These are phyloP conservation scores for Stagonosporopsis vannaccii DNA, from an alignment of 2,329 filamentous ascomycete species.

Conservation along the genomic window DNA sequence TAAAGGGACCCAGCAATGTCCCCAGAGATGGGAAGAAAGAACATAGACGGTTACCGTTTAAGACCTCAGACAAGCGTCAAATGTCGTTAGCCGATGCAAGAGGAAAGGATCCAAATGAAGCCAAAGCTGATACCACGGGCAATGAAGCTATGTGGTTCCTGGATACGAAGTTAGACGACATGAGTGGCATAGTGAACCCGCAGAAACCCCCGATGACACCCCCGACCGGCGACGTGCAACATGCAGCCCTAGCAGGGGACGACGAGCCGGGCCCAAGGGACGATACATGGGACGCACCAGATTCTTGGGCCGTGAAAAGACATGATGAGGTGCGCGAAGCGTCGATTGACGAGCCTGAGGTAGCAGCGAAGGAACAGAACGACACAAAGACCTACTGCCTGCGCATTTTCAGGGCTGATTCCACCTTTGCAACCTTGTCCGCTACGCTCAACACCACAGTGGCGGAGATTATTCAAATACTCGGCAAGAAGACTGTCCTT, in stretches of 20 bases:
- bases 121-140: conserved; percentile 52
- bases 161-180: conserved; percentile 86
- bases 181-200: conserved; percentile 84
- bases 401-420: conserved; percentile 91
- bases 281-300: conserved; percentile 82
- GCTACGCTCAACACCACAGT: conserved; percentile 85
- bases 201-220: conserved; percentile 73
- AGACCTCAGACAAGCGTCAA: conserved; percentile 47
- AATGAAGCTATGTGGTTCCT: conserved; percentile 74
- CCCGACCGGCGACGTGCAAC: conserved; percentile 58
- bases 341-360: conserved; percentile 73
- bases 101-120: conserved; percentile 56
- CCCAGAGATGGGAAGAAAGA: conserved; percentile 38
- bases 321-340: conserved; percentile 64
- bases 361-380: conserved; percentile 74
- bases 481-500: conserved; percentile 93
- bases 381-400: conserved; percentile 85
- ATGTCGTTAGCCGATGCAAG: conserved; percentile 32
- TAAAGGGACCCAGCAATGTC: conserved; percentile 29
- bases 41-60: conserved; percentile 61
- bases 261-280: conserved; percentile 42
- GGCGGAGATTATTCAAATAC: conserved; percentile 83
- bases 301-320: conserved; percentile 93
- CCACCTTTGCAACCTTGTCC: conserved; percentile 91
- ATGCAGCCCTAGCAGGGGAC: conserved; percentile 50